Base-by-base conservation (phyloP, 768 basidiomycete genomes). In the Boletus eberwhitei region DNA sequence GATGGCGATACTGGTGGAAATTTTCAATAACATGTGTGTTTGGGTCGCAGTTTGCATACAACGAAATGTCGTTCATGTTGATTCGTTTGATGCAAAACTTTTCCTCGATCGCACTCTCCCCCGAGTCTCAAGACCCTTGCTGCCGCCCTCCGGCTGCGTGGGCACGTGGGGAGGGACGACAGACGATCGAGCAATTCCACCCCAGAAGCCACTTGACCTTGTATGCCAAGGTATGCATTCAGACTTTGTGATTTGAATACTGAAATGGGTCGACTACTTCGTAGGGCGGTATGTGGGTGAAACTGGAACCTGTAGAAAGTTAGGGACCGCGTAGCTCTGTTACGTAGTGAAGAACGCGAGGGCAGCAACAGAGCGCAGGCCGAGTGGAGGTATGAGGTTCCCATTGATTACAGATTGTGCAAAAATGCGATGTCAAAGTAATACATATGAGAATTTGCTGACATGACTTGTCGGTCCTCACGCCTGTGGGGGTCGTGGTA, bases 241-340 rank as follows among this genome's bases (percentile, higher is more conserved):
- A 12, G 26, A 5, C 13, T 22, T 6, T 17, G 9, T 29, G 8
- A 8, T 1, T 34, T 40, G 42, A 9, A 14, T 19, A 16, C 21
- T 39, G 16, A 44, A 34, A 29, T 31, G 12, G 19, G 3, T 17
- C 19, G 17, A 31, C 36, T 48, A 9, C 14, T 21, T 45, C n/a
- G 2, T 38, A 78, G 77, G 77, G 77, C 2, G 79, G 79, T 12
- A 55, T 80, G 21, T 79, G 79, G 78, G 70, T 77, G 31, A 75
- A 65, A 51, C 76, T 78, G 78, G 64, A 61, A 19, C 63, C 69
- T 41, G 64, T 57, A 2, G 69, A 73, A 3, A 22, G 11, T 3
- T 64, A 55, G 29, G 29, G 9, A 29, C 8, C 29, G 24, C 24
- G 24, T 6, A 26, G 24, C 24, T 26, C 24, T 26, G 24, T 7